Percentiles rank a stretch among this genome's conserved stretches.
Conservation (phyloP, 2,329 filamentous ascomycete species). For the Stenocarpella maydis region DNA sequence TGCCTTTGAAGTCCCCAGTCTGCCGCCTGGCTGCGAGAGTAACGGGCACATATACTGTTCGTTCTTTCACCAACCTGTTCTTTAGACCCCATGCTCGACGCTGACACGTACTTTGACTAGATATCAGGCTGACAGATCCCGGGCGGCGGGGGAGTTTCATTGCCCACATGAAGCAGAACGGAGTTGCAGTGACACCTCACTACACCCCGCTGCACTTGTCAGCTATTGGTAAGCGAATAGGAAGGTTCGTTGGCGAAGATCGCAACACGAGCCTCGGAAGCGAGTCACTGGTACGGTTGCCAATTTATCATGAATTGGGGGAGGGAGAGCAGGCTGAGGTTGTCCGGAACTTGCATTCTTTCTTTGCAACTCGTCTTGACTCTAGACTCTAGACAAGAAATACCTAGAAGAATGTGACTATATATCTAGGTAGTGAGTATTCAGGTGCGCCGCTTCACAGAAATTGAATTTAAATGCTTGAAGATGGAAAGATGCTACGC, state of each 20-base stretch:
- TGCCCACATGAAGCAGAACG: neutral
- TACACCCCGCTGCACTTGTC: neutral
- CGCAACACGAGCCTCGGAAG: neutral
- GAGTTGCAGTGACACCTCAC: neutral
- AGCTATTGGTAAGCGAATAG: neutral
- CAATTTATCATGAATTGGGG: neutral
- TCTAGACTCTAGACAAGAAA: neutral
- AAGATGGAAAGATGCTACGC: neutral
- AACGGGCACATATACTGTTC: neutral
- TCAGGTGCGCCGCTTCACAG: neutral
- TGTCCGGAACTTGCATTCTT: neutral
- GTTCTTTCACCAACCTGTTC: neutral
- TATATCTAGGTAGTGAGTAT: neutral
- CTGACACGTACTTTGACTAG: neutral
- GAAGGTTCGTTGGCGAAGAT: neutral
- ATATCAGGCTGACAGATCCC: neutral
- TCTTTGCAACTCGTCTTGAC: neutral
- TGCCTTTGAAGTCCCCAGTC: neutral
- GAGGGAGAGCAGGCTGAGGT: neutral
- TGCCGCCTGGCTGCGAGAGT: neutral
- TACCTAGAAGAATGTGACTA: neutral
- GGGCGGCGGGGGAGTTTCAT: neutral
- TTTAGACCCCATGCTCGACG: neutral
- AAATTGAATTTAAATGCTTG: neutral
- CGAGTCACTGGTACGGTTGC: neutral